Conservation (phyloP, 371 early-diverging fungal genomes). For the Mucor piriformis region DNA sequence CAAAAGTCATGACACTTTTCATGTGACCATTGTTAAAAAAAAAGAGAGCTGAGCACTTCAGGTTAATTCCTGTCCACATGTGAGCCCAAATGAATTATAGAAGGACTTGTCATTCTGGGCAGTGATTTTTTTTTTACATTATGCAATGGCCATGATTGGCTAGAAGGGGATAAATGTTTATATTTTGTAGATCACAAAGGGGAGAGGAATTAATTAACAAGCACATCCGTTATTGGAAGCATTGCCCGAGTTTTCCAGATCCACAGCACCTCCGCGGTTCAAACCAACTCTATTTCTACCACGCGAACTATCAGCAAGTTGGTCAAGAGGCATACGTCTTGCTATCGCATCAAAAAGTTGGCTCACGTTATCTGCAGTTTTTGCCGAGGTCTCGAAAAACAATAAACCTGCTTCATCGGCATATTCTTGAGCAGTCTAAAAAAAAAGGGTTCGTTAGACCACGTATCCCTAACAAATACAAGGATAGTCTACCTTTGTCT, state of each 20-base stretch:
- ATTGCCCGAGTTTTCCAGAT: slow-evolving; percentile 42
- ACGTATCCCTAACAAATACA: no score
- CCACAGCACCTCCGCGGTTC: slow-evolving; percentile 46
- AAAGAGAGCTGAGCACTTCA: no score
- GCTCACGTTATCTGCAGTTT: slow-evolving; percentile 85
- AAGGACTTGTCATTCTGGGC: no score
- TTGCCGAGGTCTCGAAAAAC: slow-evolving; percentile 96
- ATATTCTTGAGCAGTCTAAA: slow-evolving; percentile 86
- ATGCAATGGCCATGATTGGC: background rate
- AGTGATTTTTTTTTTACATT: background rate
- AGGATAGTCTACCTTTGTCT: slow-evolving; percentile 69
- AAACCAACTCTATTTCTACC: slow-evolving; percentile 35
- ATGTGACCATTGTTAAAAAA: no score
- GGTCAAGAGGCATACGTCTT: slow-evolving; percentile 54
- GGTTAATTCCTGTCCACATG: no score
- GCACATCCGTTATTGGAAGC: slow-evolving; percentile 46
- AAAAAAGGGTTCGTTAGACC: background rate
- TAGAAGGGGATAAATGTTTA: background rate
- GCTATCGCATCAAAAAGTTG: slow-evolving; percentile 88
- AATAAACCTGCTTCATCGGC: slow-evolving; percentile 86
- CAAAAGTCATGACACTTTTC: no score
- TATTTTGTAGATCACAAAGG: background rate
- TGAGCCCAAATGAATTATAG: no score
- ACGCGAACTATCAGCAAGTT: slow-evolving; percentile 50
- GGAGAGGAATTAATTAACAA: slow-evolving; percentile 35